Percentiles rank a stretch among this genome's conserved stretches.
Conservation (phyloP, 2,329 filamentous ascomycete species). For the Penicillium sp. region DNA sequence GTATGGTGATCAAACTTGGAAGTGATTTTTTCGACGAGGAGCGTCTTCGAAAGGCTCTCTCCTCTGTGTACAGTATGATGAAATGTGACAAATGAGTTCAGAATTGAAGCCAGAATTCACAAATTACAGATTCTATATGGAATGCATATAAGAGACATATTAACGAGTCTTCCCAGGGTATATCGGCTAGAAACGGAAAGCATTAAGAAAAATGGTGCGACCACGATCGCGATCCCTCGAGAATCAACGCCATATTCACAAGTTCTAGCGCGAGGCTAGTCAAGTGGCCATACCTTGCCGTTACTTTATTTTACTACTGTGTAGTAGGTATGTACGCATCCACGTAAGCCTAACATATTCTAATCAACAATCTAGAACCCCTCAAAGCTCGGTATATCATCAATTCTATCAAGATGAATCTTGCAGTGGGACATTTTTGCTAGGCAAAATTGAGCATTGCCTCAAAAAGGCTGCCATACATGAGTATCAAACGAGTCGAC, state of each 20-base stretch:
- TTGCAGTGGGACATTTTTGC: too few relatives aligned
- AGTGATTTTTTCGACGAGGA: not conserved
- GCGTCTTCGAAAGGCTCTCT: not conserved
- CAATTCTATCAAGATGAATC: not conserved
- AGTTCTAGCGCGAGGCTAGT: not conserved
- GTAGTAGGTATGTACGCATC: too few relatives aligned
- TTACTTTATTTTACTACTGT: not conserved
- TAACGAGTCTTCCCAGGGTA: not conserved
- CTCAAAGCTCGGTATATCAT: not conserved
- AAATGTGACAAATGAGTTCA: constrained; percentile 7
- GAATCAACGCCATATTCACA: not conserved
- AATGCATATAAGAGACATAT: not conserved
- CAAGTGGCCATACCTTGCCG: not conserved
- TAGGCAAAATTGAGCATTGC: not conserved
- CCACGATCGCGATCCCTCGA: not conserved
- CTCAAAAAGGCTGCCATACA: not conserved
- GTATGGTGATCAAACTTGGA: not conserved
- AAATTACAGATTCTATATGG: not conserved
- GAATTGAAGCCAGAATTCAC: not conserved
- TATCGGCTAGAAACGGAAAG: not conserved
- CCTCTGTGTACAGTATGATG: constrained; percentile 1
- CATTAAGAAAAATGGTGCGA: not conserved
- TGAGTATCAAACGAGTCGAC: not conserved
- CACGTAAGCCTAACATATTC: too few relatives aligned
- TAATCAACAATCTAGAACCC: not conserved